A percentile compares a stretch with the other conserved stretches of the same genome.
These are phyloP conservation scores for Amborella trichopoda DNA, from an alignment of 164 flowering plant species.

Conservation along the genomic window DNA sequence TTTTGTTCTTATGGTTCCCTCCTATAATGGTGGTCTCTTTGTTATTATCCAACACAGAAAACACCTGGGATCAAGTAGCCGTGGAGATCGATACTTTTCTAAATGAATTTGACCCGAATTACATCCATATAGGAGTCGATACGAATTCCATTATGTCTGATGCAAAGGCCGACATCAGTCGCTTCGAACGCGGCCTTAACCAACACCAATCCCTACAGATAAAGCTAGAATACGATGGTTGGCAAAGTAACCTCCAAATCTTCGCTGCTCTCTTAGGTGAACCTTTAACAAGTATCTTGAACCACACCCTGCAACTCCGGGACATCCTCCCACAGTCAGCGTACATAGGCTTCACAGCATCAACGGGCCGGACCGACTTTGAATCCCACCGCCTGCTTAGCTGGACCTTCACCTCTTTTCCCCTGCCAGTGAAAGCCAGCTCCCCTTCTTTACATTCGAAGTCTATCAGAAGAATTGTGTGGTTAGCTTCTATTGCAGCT, in stretches of 20 bases:
- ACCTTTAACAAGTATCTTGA: constrained; percentile 16
- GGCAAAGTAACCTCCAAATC: constrained; percentile 14
- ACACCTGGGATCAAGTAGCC: constrained; percentile 23
- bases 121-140: too few species aligned
- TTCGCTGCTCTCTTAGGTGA: constrained; percentile 15
- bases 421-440: too few species aligned
- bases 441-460: too few species aligned
- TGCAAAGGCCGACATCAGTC: too few species aligned
- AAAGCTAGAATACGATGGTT: constrained; percentile 27
- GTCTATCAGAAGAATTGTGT: too few species aligned
- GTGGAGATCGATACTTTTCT: constrained; percentile 42
- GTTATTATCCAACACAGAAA: too few species aligned
- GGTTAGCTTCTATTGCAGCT: background rate
- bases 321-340: constrained; percentile 22
- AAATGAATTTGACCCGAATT: constrained; percentile 34
- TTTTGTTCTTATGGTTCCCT: too few species aligned
- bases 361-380: constrained; percentile 19
- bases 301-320: constrained; percentile 16
- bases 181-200: constrained; percentile 1
- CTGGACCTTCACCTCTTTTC: constrained; percentile 19
- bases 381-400: constrained; percentile 37
- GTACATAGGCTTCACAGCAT: constrained; percentile 33
- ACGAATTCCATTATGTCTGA: too few species aligned
- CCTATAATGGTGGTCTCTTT: too few species aligned
- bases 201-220: constrained; percentile 2